phyloP scores from a whole-genome alignment of 179 eudicot species.

The Gypsophila paniculata region DNA sequence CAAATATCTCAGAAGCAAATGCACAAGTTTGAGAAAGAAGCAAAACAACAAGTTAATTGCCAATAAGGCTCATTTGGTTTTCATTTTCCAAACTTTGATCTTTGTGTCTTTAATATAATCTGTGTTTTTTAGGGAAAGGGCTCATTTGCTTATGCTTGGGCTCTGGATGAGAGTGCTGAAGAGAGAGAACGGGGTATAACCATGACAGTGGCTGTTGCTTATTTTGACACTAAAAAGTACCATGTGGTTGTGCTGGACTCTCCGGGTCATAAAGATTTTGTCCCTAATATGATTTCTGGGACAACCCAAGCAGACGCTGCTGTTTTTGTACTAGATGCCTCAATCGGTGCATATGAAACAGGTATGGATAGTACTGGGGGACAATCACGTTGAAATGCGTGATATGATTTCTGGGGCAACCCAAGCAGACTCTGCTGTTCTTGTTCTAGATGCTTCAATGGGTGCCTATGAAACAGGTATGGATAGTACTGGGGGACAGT shows the following conservation, averaged over 20 bases:
- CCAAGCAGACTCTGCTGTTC: constrained; percentile 94
- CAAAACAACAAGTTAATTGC: constrained; percentile 62
- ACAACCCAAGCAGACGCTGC: constrained; percentile 99
- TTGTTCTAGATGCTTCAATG: constrained; percentile 84
- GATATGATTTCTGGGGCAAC: constrained; percentile 97
- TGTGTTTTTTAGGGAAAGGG: constrained; percentile 71
- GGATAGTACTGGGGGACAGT: constrained; percentile 76
- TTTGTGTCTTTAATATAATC: constrained; percentile 10
- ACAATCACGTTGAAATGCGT: constrained; percentile 21
- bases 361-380: constrained; percentile 81
- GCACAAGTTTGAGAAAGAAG: constrained; percentile 91
- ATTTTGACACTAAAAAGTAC: constrained; percentile 73
- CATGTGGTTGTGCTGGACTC: constrained; percentile 90
- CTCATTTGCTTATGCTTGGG: constrained; percentile 98
- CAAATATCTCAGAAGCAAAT: constrained; percentile 75
- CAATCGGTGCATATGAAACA: constrained; percentile 83
- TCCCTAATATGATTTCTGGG: constrained; percentile 99
- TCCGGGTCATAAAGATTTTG: constrained; percentile 98
- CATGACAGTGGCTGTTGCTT: constrained; percentile 98
- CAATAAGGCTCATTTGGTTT: constrained; percentile 12
- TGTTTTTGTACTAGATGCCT: constrained; percentile 87
- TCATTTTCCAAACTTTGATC: neutral
- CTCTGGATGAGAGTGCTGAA: constrained; percentile 91
- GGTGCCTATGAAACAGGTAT: constrained; percentile 95
- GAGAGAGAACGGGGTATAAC: constrained; percentile 98